Evolutionary conservation across 176 grass and related monocot species (phyloP).

Genomic region (Zea mays): Zm-B73-REFERENCE-NAM-5.0 NC_050102.1:154194001-154194500

Average conservation of each 20-base stretch:
- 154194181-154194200: conserved; percentile 14
- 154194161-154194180: conserved; percentile 26
- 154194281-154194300: background rate
- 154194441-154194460: conserved; percentile 23
- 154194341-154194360: background rate
- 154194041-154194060: background rate
- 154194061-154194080: conserved; percentile 18
- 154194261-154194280: conserved; percentile 3
- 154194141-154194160: conserved; percentile 30
- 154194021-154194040: conserved; percentile 29
- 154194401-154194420: conserved; percentile 4
- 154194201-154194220: background rate
- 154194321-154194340: background rate
- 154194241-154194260: conserved; percentile 13
- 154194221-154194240: conserved; percentile 25
- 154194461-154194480: background rate
- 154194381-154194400: background rate
- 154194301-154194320: background rate
- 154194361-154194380: conserved; percentile 3
- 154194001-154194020: conserved; percentile 14
- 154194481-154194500: conserved; percentile 14
- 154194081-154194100: conserved; percentile 5
- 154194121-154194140: background rate
- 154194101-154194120: conserved; percentile 20
- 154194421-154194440: conserved; percentile 4